phyloP scores from a whole-genome alignment of 768 basidiomycete genomes.

The Mycena polygramma region DNA sequence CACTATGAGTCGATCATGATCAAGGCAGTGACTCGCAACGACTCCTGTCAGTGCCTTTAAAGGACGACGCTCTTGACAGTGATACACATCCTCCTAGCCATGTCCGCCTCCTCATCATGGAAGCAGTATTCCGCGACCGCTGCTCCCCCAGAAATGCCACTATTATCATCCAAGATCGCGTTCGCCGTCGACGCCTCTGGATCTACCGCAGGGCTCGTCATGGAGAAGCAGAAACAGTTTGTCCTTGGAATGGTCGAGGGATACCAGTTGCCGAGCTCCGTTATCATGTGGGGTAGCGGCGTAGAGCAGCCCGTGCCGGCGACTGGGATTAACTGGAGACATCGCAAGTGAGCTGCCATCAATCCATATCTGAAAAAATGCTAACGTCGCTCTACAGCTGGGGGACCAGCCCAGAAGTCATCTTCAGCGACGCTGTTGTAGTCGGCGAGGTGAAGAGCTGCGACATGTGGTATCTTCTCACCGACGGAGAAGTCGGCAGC shows the following conservation, averaged over 20 bases:
- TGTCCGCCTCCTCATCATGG: constrained; percentile 29
- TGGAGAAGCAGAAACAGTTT: constrained; percentile 32
- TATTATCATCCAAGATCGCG: constrained; percentile 27
- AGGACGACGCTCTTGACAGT: not conserved
- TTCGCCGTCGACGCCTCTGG: constrained; percentile 33
- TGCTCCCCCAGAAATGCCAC: constrained; percentile 27
- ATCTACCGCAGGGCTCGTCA: constrained; percentile 29
- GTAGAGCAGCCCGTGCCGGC: constrained; percentile 14
- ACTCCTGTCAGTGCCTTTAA: not conserved
- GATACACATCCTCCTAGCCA: not conserved
- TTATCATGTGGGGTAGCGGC: constrained; percentile 31
- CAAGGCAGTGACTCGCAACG: not conserved
- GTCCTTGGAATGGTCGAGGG: constrained; percentile 25
- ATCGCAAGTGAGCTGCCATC: constrained; percentile 29
- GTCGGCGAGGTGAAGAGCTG: constrained; percentile 32
- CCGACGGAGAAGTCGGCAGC: constrained; percentile 31
- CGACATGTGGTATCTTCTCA: constrained; percentile 36
- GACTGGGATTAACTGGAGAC: constrained; percentile 6
- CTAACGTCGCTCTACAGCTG: constrained; percentile 14
- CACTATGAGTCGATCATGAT: not conserved
- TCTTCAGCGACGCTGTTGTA: constrained; percentile 22
- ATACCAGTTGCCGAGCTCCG: constrained; percentile 24
- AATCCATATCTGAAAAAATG: too few relatives aligned
- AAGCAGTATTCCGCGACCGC: constrained; percentile 10
- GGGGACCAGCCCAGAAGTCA: constrained; percentile 31